Evolutionary conservation across 2,329 filamentous ascomycete species (phyloP), one percentile per base, ranked within the genome.

Genomic region (Amylocarpus encephaloides): DNA sequence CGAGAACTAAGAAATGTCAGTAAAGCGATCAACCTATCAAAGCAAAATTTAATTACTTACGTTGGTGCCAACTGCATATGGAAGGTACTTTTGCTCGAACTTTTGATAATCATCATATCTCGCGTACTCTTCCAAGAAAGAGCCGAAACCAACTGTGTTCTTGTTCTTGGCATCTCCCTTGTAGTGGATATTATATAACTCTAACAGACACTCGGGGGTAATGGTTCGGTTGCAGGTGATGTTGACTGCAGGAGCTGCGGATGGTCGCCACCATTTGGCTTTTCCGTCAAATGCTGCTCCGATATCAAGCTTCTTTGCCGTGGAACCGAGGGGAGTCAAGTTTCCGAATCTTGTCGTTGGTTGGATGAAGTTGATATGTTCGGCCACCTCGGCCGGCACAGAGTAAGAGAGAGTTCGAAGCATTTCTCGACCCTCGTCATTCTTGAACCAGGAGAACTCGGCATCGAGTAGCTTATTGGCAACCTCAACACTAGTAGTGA

Each of bases 81-180:
- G 73, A 13, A 68, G 67, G 63, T 71, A 77, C 39, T 67, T 67
- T 12, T 68, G 42, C 6, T 77, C 62, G 64, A 75, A 76, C 2
- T 64, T 53, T 32, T 68, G 62, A 7, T 72, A 64, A 47, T 77
- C 75, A 15, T 53, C 43, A 41, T 55, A 55, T 39, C 53, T 51
- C 15, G 53, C 53, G 29, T 55, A 55, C 33, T 53, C 51, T 35
- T 55, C 53, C 26, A 55, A 38, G 51, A 55, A 55, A 47, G 51
- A 53, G 11, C 43, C 51, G 40, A 53, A 55, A n/a, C 51, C 53
- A 43, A 53, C 48, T 22, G 48, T 56, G 39, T 55, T 57, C 29
- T 50, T 50, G 30, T 51, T 56, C 13, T 46, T 45, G 18, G 50
- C 22, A 30, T 57, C 49, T 18, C 33, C 55, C 30, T 48, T 48